Conservation (phyloP, 2,329 filamentous ascomycete species). For the Coleophoma crateriformis region DNA sequence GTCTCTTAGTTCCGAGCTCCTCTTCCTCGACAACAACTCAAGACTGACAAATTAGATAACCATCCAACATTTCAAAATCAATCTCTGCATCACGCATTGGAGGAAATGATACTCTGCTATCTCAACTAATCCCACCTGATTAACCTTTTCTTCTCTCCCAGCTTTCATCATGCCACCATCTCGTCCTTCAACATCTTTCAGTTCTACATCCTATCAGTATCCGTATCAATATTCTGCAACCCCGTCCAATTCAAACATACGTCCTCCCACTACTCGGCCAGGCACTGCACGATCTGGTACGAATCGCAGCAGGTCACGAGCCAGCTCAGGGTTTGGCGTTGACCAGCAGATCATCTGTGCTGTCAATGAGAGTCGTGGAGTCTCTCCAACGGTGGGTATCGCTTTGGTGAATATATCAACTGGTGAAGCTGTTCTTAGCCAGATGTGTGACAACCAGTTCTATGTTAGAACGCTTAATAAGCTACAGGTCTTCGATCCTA, state of each 20-base stretch:
- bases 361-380: conserved; percentile 78
- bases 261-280: conserved; percentile 4
- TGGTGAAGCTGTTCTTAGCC: conserved; percentile 77
- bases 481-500: conserved; percentile 73
- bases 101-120: no score
- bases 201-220: conserved; percentile 17
- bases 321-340: conserved; percentile 37
- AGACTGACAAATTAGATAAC: no score
- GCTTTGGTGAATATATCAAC: conserved; percentile 85
- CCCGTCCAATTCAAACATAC: conserved; percentile 20
- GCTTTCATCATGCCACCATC: not conserved
- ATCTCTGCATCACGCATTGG: no score
- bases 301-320: conserved; percentile 18
- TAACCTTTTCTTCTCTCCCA: no score
- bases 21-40: no score
- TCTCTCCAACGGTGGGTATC: conserved; percentile 77
- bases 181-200: conserved; percentile 14
- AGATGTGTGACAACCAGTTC: conserved; percentile 89
- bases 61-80: no score
- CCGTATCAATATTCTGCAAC: conserved; percentile 22
- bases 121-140: no score
- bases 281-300: conserved; percentile 24
- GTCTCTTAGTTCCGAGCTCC: no score
- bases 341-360: conserved; percentile 79
- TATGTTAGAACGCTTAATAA: conserved; percentile 88